Percentiles rank a stretch among this genome's conserved stretches.
These are phyloP conservation scores for Boeremia exigua DNA, from an alignment of 2,329 filamentous ascomycete genomes.

Conservation along the genomic window DNA sequence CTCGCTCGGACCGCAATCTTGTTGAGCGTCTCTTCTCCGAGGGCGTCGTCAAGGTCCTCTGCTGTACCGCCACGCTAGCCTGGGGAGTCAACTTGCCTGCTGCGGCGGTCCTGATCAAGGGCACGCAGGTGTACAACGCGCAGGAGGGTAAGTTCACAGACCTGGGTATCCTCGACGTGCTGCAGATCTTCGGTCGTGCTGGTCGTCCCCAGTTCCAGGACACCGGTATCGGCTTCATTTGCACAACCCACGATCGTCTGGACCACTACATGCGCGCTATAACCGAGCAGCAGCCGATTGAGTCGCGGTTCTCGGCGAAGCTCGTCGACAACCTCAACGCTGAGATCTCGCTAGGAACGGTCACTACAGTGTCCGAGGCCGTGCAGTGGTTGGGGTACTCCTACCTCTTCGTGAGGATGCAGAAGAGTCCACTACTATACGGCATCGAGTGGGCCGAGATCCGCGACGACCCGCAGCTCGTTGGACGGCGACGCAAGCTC, in stretches of 20 bases:
- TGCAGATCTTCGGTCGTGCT: slow-evolving; percentile 98
- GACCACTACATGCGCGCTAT: slow-evolving; percentile 90
- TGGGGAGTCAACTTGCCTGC: slow-evolving; percentile 99
- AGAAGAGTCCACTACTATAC: slow-evolving; percentile 86
- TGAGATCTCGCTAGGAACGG: slow-evolving; percentile 90
- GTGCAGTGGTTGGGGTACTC: slow-evolving; percentile 98
- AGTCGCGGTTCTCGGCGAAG: slow-evolving; percentile 93
- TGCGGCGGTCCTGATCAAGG: slow-evolving; percentile 96
- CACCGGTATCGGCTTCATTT: slow-evolving; percentile 97
- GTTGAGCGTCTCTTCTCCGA: slow-evolving; percentile 91
- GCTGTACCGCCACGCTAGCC: slow-evolving; percentile 95
- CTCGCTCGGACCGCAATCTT: slow-evolving; percentile 90
- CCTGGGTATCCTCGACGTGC: slow-evolving; percentile 91
- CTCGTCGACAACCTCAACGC: slow-evolving; percentile 97
- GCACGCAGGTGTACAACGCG: slow-evolving; percentile 94
- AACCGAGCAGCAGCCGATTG: slow-evolving; percentile 94
- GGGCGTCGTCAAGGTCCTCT: slow-evolving; percentile 94
- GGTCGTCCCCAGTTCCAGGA: slow-evolving; percentile 98
- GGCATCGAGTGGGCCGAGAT: slow-evolving; percentile 95
- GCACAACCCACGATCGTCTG: slow-evolving; percentile 92
- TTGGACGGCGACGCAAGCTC: slow-evolving; percentile 82
- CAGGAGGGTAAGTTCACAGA: slow-evolving; percentile 97
- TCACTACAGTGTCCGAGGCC: slow-evolving; percentile 90
- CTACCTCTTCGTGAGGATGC: slow-evolving; percentile 96
- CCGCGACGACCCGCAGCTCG: slow-evolving; percentile 83